phyloP scores from a whole-genome alignment of 164 flowering plant species.

The Chimonanthus praecox region DNA sequence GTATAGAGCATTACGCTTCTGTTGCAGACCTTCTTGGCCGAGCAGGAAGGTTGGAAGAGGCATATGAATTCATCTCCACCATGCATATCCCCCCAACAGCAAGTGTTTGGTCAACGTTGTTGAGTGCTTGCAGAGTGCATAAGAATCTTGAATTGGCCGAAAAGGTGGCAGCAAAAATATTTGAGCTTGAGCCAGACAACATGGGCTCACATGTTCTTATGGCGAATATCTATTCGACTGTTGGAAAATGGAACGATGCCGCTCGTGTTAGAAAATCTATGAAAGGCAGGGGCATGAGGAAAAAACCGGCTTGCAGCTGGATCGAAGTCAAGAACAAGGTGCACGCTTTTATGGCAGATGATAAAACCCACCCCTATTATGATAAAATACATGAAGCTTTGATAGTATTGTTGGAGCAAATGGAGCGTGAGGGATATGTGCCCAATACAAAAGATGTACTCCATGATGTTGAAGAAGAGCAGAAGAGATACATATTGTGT shows the following conservation, averaged over 20 bases:
- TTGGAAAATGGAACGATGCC: constrained; percentile 69
- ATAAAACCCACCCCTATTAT: constrained; percentile 61
- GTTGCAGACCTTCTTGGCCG: constrained; percentile 90
- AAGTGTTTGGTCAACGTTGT: constrained; percentile 62
- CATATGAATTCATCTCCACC: constrained; percentile 46
- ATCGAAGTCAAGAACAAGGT: constrained; percentile 56
- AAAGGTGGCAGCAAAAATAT: constrained; percentile 50
- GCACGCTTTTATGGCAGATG: constrained; percentile 68
- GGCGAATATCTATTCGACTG: constrained; percentile 63
- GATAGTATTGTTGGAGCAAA: constrained; percentile 41
- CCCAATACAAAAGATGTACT: constrained; percentile 56
- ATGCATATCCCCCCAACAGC: constrained; percentile 50
- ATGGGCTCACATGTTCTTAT: constrained; percentile 60
- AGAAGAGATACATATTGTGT: constrained; percentile 44
- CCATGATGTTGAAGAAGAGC: constrained; percentile 76
- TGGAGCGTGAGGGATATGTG: constrained; percentile 73
- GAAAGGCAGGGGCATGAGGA: constrained; percentile 55
- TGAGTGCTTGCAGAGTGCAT: constrained; percentile 73
- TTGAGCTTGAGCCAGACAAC: constrained; percentile 54
- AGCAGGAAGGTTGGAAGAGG: constrained; percentile 77
- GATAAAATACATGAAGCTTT: constrained; percentile 44
- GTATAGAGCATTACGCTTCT: constrained; percentile 81
- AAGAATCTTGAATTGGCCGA: constrained; percentile 68
- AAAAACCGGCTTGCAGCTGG: constrained; percentile 87
- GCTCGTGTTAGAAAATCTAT: constrained; percentile 43